Percentiles rank a stretch among this genome's conserved stretches.
phyloP scores from a whole-genome alignment of 805 yeast genomes.

The Pichia membranifaciens region DNA sequence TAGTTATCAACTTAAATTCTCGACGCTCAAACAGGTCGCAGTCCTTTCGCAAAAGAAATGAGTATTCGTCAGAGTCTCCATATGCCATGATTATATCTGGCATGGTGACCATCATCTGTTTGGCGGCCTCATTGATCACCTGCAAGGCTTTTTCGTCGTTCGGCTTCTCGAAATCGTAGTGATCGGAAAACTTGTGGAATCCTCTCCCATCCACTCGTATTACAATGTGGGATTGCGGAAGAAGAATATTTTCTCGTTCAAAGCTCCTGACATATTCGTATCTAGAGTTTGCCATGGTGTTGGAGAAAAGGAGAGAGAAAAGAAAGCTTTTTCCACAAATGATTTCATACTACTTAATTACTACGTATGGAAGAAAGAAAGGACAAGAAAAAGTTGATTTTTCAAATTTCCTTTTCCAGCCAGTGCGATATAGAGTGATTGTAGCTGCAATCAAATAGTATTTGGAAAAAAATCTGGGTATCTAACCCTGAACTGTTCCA shows the following conservation, averaged over 20 bases:
- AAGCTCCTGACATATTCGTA: constrained; percentile 82
- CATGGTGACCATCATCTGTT: constrained; percentile 52
- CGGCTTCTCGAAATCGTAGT: constrained; percentile 77
- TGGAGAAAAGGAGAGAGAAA: no score
- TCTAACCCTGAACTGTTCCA: no score
- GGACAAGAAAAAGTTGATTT: no score
- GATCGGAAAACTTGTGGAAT: constrained; percentile 76
- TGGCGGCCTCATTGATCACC: constrained; percentile 80
- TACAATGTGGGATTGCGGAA: constrained; percentile 78
- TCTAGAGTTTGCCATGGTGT: constrained; percentile 71
- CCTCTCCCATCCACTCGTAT: constrained; percentile 91
- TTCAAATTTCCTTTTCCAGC: no score
- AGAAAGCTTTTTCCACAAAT: no score
- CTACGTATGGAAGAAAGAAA: no score
- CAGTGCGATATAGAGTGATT: no score
- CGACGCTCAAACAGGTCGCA: constrained; percentile 78
- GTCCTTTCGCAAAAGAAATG: constrained; percentile 61
- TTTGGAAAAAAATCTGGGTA: no score
- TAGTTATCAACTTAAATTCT: constrained; percentile 71
- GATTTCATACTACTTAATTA: no score
- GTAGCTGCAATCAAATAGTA: no score
- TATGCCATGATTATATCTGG: constrained; percentile 77
- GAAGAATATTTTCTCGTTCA: constrained; percentile 64
- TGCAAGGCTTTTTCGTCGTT: constrained; percentile 73
- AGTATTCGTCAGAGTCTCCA: constrained; percentile 95